Base-by-base conservation (phyloP, 2,329 filamentous ascomycete genomes). In the Nemania diffusa region DNA sequence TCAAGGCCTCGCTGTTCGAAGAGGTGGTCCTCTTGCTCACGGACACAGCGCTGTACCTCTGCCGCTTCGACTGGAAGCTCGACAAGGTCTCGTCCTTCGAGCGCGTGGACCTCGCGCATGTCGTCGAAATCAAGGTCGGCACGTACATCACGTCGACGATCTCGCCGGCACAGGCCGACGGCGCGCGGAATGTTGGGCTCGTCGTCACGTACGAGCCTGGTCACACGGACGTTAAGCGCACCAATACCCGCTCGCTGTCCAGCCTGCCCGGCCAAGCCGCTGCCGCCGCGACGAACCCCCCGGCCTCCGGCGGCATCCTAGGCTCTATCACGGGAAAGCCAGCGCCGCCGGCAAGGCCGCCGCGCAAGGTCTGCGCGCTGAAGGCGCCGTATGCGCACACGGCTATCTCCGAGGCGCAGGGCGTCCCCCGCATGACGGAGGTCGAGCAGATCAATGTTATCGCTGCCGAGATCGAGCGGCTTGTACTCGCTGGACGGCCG, bases 21-120 rank as follows among this genome's bases (percentile, higher is more conserved):
- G 95, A 99, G 76, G 91, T 91, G 0, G 92, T 99, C 1, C 84
- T 99, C 0, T 84, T 99, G 0, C 83, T 99, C 34, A 98, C 96
- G 0, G 91, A 97, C 71, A 85, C 86, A 0, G 95, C 94, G 0
- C 78, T 98, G 2, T 98, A 98, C 77, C 89, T 93, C 68, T 97
- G 94, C 78, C 89, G 92, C 15, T 94, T 98, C 73, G 94, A 98
- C 79, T 98, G 95, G 94, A 92, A 92, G 69, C 90, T 94, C 7
- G 96, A 98, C 81, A 98, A 98, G 77, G 92, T 99, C 1, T 91
- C 91, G 13, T 94, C 92, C 0, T 98, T 97, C 78, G 94, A 98
- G 80, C 87, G 94, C 7, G 89, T 97, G 15, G 90, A 92, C 65
- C 84, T 98, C 7, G 85, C 87, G 22, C 92, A 93, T 64, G 83